Base-by-base conservation (phyloP, 164 flowering plant species). In the Echeveria elegans region DNA sequence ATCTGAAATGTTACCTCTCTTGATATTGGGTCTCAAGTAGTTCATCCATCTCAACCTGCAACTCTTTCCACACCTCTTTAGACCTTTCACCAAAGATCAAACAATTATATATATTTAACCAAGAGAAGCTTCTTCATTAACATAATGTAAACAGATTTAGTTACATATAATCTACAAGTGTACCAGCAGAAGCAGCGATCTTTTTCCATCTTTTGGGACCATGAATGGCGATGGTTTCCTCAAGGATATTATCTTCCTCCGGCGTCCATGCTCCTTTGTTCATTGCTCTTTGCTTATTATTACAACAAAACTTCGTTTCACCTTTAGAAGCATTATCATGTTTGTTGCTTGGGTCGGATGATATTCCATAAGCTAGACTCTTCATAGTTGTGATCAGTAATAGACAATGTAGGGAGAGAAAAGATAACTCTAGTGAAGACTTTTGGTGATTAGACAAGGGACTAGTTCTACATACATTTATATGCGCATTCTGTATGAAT, bases 21-120 rank as follows among this genome's bases (percentile, higher is more conserved):
- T 63, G 66, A 63, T 63, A 63, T 31, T 63, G 45, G 66, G 66
- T 40, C 66, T 63, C 24, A 63, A 36, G 24, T 63, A 63, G 29
- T 63, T 63, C 66, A 34, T 34, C 66, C 66, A 63, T 32, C 66
- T 63, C 66, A 63, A 21, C 41, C 66, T 63, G 29, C 66, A 63
- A 32, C 66, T 63, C 29, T 63, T 63, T 14, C 66, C 66, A 21
- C 66, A 63, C 18, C 66, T 29, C 6, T 37, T 63, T 18, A 63
- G 21, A n/a, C 66, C 66, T 63, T 56, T 43, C 47, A 50, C 8
- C 8, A 50, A 5, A 29, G 34, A 32, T 18, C 43, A 63, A 31
- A 2, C 37, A 4, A 30, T 31, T 28, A 29, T 12, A 28, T 6
- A 2, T 59, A 12, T 21, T 1, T 24, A 15, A 26, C 26, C n/a